A percentile compares a stretch with the other conserved stretches of the same genome.
These are phyloP conservation scores for Epichloe amarillans DNA, from an alignment of 2,329 filamentous ascomycete genomes.

Conservation along the genomic window DNA sequence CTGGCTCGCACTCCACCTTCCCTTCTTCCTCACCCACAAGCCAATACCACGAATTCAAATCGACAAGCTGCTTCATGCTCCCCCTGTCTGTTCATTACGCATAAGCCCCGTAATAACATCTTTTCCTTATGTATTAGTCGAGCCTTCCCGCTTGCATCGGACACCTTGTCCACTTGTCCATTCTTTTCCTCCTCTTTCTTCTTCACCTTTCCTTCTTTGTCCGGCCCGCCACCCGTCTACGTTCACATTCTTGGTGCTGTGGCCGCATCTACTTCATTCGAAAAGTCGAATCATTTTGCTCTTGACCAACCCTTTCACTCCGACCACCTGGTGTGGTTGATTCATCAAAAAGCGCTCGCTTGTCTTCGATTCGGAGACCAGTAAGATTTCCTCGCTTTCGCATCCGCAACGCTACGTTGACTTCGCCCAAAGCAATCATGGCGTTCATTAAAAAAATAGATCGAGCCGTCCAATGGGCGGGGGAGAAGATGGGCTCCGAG, in stretches of 20 bases:
- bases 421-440: slow-evolving; percentile 24
- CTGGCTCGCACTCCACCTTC: background rate
- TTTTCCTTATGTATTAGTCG: background rate
- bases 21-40: background rate
- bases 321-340: background rate
- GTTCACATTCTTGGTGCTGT: background rate
- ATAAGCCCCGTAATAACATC: background rate
- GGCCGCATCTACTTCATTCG: background rate
- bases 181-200: background rate
- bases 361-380: background rate
- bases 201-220: background rate
- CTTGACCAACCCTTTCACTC: background rate
- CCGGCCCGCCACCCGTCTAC: background rate
- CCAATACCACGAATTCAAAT: background rate
- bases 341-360: background rate
- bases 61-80: background rate
- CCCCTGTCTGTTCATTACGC: background rate
- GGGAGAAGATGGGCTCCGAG: slow-evolving; percentile 89
- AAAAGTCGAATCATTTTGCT: background rate
- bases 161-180: background rate
- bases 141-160: background rate
- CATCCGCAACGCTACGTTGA: background rate
- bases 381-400: too few relatives aligned
- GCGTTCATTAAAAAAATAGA: slow-evolving; percentile 73
- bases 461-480: slow-evolving; percentile 94